A percentile compares a stretch with the other conserved stretches of the same genome.
These are phyloP conservation scores for Colletotrichum destructivum DNA, from an alignment of 2,329 filamentous ascomycete genomes.

Conservation along the genomic window DNA sequence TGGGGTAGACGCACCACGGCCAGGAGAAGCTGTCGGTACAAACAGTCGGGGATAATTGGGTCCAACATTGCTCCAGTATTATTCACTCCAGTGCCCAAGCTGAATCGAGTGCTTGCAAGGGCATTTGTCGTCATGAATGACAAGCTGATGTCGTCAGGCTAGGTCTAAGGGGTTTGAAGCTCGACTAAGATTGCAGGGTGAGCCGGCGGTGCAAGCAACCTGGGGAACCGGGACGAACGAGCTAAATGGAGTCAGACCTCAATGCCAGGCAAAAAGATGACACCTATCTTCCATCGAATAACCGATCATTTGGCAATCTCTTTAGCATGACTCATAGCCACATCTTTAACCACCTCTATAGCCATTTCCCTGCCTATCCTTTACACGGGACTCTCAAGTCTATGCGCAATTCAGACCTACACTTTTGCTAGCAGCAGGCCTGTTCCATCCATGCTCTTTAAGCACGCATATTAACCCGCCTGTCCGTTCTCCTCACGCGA, in stretches of 20 bases:
- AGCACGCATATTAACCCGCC: too few relatives aligned
- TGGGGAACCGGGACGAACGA: background rate
- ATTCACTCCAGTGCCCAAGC: background rate
- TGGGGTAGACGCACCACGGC: background rate
- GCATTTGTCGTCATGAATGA: background rate
- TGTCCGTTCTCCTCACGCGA: too few relatives aligned
- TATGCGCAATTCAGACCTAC: too few relatives aligned
- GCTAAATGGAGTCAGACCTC: background rate
- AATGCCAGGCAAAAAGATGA: too few relatives aligned
- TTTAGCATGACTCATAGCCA: too few relatives aligned
- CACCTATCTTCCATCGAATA: too few relatives aligned
- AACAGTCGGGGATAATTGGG: background rate
- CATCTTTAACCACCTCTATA: too few relatives aligned
- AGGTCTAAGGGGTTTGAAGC: background rate
- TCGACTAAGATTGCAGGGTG: conserved; percentile 14
- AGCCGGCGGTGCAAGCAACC: background rate
- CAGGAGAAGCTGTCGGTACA: background rate
- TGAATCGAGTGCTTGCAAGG: background rate
- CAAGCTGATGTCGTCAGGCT: background rate
- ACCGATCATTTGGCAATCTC: too few relatives aligned
- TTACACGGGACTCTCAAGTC: too few relatives aligned
- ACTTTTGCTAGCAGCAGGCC: too few relatives aligned
- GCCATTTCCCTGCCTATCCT: too few relatives aligned
- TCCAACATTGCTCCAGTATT: background rate
- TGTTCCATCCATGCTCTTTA: too few relatives aligned